Conservation (phyloP, 2,329 filamentous ascomycete species). For the Xylariaceae sp. region DNA sequence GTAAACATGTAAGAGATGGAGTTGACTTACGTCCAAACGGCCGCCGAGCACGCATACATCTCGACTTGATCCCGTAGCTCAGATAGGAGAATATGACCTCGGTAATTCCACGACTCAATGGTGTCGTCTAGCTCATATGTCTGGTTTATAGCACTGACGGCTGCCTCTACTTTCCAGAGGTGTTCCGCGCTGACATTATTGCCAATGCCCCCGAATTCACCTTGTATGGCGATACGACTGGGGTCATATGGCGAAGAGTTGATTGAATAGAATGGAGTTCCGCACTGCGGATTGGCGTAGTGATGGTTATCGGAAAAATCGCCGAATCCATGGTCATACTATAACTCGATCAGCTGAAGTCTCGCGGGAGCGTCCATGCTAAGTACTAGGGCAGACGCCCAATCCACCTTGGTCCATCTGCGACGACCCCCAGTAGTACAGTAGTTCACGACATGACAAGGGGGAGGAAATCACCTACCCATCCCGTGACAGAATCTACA, state of each 20-base stretch:
- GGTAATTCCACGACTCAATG: constrained; percentile 62
- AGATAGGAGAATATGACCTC: constrained; percentile 52
- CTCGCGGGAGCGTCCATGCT: too few relatives aligned
- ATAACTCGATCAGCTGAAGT: too few relatives aligned
- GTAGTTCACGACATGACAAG: too few relatives aligned
- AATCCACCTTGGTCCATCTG: too few relatives aligned
- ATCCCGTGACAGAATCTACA: constrained; percentile 60
- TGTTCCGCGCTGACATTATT: constrained; percentile 59
- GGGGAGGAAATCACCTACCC: constrained; percentile 33
- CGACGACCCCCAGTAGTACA: too few relatives aligned
- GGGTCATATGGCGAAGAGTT: constrained; percentile 52
- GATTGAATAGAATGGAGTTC: constrained; percentile 62
- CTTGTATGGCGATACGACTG: constrained; percentile 61
- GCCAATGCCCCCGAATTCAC: constrained; percentile 68
- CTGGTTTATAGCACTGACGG: constrained; percentile 57
- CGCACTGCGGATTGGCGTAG: constrained; percentile 68
- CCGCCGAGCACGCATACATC: constrained; percentile 59
- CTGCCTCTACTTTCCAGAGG: constrained; percentile 59
- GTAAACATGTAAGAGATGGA: too few relatives aligned
- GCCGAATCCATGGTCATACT: constrained; percentile 58
- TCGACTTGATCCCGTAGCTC: constrained; percentile 60
- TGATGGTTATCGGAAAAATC: constrained; percentile 69
- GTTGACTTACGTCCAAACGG: constrained; percentile 54
- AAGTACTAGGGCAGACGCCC: too few relatives aligned
- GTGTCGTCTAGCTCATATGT: constrained; percentile 63